These are phyloP conservation scores for Saccharum officinarum DNA, from an alignment of 176 grass and related monocot genomes.

Conservation along the genomic window DNA sequence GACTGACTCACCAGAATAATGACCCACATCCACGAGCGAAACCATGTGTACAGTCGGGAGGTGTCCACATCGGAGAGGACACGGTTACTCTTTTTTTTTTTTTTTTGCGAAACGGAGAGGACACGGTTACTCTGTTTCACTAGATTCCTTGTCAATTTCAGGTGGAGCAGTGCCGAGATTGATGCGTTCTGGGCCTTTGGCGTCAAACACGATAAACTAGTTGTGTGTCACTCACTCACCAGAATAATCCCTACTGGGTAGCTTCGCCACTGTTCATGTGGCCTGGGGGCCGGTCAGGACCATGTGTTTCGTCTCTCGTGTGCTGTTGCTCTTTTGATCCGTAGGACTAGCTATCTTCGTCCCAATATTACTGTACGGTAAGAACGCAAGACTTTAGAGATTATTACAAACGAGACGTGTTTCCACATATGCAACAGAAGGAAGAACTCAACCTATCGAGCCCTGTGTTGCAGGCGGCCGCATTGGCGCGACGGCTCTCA, in stretches of 20 bases:
- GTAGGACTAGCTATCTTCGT: not conserved
- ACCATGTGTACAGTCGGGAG: not conserved
- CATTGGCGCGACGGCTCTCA: too few relatives aligned
- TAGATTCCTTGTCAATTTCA: conserved; percentile 19
- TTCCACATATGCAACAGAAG: too few relatives aligned
- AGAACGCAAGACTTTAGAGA: not conserved
- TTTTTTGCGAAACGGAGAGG: too few relatives aligned
- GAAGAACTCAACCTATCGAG: too few relatives aligned
- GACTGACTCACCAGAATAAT: too few relatives aligned
- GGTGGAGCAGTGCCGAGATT: not conserved
- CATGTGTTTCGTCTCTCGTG: not conserved
- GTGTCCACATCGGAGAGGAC: too few relatives aligned
- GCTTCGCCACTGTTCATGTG: conserved; percentile 1
- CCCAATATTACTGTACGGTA: not conserved
- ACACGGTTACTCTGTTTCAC: not conserved
- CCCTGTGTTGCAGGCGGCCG: too few relatives aligned
- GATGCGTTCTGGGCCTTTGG: not conserved
- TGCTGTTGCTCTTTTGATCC: not conserved
- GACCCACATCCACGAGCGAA: too few relatives aligned
- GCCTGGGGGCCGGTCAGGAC: not conserved
- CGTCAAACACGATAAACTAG: not conserved
- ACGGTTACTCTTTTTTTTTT: too few relatives aligned
- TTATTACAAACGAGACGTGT: too few relatives aligned
- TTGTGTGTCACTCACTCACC: not conserved
- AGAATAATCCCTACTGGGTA: not conserved